phyloP scores from a whole-genome alignment of 1,139 yeast species.

The Yamadazyma sp. region DNA sequence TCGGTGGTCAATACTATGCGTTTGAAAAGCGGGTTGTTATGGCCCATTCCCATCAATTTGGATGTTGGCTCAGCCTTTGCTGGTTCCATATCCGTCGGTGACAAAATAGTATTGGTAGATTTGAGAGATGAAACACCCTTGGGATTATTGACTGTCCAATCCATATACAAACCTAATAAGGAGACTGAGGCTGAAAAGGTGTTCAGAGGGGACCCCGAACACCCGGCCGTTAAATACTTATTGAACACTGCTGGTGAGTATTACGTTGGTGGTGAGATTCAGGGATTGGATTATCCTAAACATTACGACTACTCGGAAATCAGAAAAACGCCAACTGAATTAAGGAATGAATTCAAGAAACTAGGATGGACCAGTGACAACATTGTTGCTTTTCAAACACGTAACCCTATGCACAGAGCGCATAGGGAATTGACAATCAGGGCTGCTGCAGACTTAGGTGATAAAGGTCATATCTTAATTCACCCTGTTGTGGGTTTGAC shows the following conservation, averaged over 20 bases:
- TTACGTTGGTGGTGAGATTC: conserved; percentile 84
- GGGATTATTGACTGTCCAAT: conserved; percentile 78
- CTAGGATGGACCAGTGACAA: conserved; percentile 74
- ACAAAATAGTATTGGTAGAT: conserved; percentile 74
- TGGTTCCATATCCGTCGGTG: conserved; percentile 48
- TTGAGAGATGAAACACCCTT: conserved; percentile 78
- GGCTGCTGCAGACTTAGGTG: conserved; percentile 67
- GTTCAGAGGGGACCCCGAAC: conserved; percentile 96
- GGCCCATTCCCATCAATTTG: conserved; percentile 92
- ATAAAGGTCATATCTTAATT: conserved; percentile 67
- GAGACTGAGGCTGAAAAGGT: conserved; percentile 76
- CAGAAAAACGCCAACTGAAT: conserved; percentile 88
- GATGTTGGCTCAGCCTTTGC: conserved; percentile 67
- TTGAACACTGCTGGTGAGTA: conserved; percentile 73
- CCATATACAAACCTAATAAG: conserved; percentile 82
- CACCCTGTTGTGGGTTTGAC: conserved; percentile 98
- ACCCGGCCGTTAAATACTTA: conserved; percentile 84
- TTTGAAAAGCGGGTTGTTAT: conserved; percentile 72
- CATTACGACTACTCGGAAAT: conserved; percentile 89
- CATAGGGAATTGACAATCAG: conserved; percentile 94
- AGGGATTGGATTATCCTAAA: conserved; percentile 79
- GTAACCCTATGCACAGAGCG: conserved; percentile 99
- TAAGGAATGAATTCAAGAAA: conserved; percentile 76
- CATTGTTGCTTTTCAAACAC: conserved; percentile 95
- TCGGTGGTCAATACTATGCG: conserved; percentile 79